A percentile compares a stretch with the other conserved stretches of the same genome.
Evolutionary conservation across 2,329 filamentous ascomycete genomes (phyloP).

Genomic region (Calcarisporium arbuscula): DNA sequence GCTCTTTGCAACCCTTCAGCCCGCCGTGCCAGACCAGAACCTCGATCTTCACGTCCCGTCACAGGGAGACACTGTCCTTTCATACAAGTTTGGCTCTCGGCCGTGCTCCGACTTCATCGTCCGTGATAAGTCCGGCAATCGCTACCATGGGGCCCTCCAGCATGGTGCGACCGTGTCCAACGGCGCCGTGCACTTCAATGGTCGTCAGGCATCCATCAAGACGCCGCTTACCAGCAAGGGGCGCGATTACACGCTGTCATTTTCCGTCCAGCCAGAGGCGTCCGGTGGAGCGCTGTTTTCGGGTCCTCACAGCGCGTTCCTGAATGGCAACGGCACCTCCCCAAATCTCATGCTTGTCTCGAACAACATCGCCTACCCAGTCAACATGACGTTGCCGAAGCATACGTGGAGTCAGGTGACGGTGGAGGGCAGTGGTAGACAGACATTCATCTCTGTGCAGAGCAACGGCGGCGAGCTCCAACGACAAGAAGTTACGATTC

Average conservation of each 20-base stretch:
- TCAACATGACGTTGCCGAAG: constrained; percentile 9
- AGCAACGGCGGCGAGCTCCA: neutral
- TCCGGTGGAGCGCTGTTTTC: constrained; percentile 9
- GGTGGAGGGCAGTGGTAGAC: constrained; percentile 4
- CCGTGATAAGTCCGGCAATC: constrained; percentile 13
- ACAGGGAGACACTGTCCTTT: constrained; percentile 11
- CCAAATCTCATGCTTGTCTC: constrained; percentile 9
- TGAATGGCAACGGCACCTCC: constrained; percentile 8
- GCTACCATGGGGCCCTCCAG: constrained; percentile 11
- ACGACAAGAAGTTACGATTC: constrained; percentile 8
- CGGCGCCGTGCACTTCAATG: constrained; percentile 22
- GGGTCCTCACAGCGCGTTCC: constrained; percentile 7
- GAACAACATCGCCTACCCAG: constrained; percentile 7
- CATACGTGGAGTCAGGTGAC: constrained; percentile 10
- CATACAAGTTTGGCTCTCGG: constrained; percentile 18
- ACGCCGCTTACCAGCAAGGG: constrained; percentile 49
- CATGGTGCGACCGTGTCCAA: constrained; percentile 22
- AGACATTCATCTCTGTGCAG: constrained; percentile 6
- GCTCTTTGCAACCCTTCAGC: constrained; percentile 13
- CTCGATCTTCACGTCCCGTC: constrained; percentile 14
- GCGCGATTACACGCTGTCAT: constrained; percentile 46
- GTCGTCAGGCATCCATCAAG: constrained; percentile 29
- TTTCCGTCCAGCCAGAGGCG: constrained; percentile 26
- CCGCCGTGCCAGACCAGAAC: constrained; percentile 15
- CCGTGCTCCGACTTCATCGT: too few relatives aligned